Conservation (phyloP, 768 basidiomycete genomes). For the Panaeolus papilionaceus region DNA sequence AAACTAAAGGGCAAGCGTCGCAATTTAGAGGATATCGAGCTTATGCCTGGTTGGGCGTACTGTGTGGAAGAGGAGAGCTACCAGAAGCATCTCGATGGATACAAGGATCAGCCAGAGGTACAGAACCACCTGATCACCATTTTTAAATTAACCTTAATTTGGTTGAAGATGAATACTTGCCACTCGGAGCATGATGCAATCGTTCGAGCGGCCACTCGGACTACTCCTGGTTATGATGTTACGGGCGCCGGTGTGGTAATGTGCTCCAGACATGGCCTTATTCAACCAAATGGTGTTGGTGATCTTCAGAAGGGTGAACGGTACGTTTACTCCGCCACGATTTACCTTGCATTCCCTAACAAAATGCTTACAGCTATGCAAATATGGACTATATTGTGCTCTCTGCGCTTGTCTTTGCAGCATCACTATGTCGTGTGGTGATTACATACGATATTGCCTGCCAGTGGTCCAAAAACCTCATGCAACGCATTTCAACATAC, state of each 20-base stretch:
- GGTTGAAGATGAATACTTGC: conserved; percentile 23
- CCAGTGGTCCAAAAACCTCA: conserved; percentile 22
- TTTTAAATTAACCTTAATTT: background rate
- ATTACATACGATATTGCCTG: conserved; percentile 26
- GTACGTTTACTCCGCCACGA: conserved; percentile 15
- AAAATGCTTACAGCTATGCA: conserved; percentile 20
- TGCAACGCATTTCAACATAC: conserved; percentile 16
- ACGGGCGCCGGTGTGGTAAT: conserved; percentile 20
- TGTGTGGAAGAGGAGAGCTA: conserved; percentile 12
- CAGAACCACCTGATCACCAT: too few species aligned
- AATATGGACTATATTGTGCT: conserved; percentile 25
- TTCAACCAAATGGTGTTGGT: conserved; percentile 26
- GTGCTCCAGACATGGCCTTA: conserved; percentile 27
- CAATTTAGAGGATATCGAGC: conserved; percentile 14
- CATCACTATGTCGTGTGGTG: conserved; percentile 9
- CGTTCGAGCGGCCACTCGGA: conserved; percentile 1
- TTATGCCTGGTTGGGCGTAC: conserved; percentile 11
- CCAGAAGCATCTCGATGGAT: background rate
- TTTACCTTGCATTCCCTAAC: background rate
- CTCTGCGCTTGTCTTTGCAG: conserved; percentile 12
- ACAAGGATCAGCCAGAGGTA: conserved; percentile 23
- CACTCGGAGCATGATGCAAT: conserved; percentile 24
- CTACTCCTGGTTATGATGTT: conserved; percentile 20
- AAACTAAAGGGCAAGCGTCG: conserved; percentile 22
- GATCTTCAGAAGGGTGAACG: conserved; percentile 32